Conservation (phyloP, 805 yeast species). For the Lipomyces starkeyi region DNA sequence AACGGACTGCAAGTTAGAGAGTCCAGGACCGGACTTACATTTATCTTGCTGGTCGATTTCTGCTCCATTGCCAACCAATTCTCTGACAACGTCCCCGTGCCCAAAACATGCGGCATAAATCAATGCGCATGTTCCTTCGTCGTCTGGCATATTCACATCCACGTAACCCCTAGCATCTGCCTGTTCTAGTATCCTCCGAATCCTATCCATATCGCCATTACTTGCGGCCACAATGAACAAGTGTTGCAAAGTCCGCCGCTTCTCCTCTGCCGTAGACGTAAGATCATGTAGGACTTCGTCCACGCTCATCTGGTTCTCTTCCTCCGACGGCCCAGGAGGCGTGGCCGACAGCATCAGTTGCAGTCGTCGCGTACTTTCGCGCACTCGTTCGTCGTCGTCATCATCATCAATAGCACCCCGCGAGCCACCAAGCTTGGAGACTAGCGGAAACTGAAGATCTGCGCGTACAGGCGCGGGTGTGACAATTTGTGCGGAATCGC, state of each 20-base stretch:
- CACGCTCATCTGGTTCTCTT: conserved; percentile 15
- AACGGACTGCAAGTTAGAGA: background rate
- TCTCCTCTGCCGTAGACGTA: conserved; percentile 17
- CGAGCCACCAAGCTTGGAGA: background rate
- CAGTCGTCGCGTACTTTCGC: conserved; percentile 23
- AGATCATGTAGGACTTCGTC: conserved; percentile 40
- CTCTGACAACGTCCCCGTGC: conserved; percentile 46
- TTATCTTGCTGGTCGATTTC: conserved; percentile 47
- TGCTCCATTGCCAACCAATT: conserved; percentile 48
- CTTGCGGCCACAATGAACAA: conserved; percentile 46
- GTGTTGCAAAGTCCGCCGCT: conserved; percentile 41
- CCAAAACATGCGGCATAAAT: conserved; percentile 52
- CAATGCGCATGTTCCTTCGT: conserved; percentile 49
- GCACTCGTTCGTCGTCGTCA: conserved; percentile 21
- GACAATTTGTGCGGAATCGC: background rate
- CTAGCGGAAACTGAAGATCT: conserved; percentile 10
- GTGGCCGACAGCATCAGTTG: conserved; percentile 27
- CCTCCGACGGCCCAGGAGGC: conserved; percentile 9
- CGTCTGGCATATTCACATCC: conserved; percentile 47
- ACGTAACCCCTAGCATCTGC: conserved; percentile 39
- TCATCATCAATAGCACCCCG: conserved; percentile 2
- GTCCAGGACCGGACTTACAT: conserved; percentile 22
- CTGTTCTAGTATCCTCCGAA: conserved; percentile 44
- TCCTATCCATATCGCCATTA: conserved; percentile 45
- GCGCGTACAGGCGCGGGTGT: conserved; percentile 4